Conservation (phyloP, 2,329 filamentous ascomycete genomes). For the Xylariaceae sp. region DNA sequence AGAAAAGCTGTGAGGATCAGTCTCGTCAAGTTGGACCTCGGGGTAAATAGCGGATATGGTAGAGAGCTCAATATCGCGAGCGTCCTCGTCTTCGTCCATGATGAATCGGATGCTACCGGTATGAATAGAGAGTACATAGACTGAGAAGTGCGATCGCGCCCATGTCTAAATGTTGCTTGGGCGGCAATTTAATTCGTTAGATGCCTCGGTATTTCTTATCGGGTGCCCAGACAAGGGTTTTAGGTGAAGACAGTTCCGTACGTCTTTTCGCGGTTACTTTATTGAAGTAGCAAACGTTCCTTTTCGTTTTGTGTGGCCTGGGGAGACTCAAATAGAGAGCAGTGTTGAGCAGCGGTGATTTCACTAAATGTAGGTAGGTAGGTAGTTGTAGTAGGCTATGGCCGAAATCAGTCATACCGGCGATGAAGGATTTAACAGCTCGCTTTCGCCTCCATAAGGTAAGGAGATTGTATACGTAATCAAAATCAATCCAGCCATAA, state of each 20-base stretch:
- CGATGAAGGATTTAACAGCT: not conserved
- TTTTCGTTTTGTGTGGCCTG: not conserved
- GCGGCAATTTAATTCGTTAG: not conserved
- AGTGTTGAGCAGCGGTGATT: not conserved
- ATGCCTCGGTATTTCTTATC: too few relatives aligned
- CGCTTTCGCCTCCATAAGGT: not conserved
- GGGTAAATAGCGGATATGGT: conserved; percentile 61
- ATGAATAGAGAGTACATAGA: conserved; percentile 16
- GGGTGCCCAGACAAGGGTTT: not conserved
- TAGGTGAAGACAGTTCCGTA: not conserved
- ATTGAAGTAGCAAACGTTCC: not conserved
- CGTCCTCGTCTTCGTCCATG: conserved; percentile 37
- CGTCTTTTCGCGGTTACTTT: not conserved
- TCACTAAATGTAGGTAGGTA: not conserved
- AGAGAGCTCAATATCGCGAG: conserved; percentile 53
- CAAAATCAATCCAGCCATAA: too few relatives aligned
- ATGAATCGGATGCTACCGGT: conserved; percentile 26
- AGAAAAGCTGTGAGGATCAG: conserved; percentile 44
- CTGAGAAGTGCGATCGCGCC: conserved; percentile 12
- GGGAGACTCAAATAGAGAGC: not conserved
- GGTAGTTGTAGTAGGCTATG: not conserved
- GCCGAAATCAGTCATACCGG: not conserved
- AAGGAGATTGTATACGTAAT: too few relatives aligned
- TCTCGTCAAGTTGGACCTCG: conserved; percentile 48
- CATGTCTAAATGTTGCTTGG: conserved; percentile 17